Evolutionary conservation across 345 rosid genomes (phyloP).

Genomic region (Arabis alpina): DNA sequence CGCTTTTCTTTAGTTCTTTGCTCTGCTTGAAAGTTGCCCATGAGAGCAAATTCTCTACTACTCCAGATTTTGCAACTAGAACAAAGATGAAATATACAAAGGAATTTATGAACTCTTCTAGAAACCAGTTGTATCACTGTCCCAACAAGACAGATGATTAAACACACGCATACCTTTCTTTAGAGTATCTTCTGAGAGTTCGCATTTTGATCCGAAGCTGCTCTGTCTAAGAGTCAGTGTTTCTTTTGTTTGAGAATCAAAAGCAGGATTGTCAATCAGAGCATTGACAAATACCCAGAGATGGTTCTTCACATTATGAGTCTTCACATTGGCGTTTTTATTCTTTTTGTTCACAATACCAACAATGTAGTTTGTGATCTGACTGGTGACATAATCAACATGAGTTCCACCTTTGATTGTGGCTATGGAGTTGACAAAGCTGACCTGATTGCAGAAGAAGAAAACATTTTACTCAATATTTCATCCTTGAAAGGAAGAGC

Average conservation of each 20-base stretch:
- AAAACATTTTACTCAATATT: no score
- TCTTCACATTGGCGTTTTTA: constrained; percentile 78
- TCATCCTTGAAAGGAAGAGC: background rate
- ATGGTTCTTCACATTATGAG: constrained; percentile 84
- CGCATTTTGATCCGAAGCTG: constrained; percentile 95
- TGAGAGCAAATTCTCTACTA: constrained; percentile 74
- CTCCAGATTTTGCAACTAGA: constrained; percentile 82
- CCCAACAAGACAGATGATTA: constrained; percentile 21
- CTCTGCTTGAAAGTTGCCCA: constrained; percentile 91
- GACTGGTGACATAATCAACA: constrained; percentile 91
- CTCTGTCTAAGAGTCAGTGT: constrained; percentile 94
- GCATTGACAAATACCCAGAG: constrained; percentile 97
- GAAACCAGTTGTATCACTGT: background rate
- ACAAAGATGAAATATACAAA: constrained; percentile 14
- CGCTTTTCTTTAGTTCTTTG: constrained; percentile 91
- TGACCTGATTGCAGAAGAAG: constrained; percentile 65
- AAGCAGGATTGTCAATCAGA: constrained; percentile 97
- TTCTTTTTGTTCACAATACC: constrained; percentile 78
- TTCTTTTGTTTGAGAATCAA: constrained; percentile 99
- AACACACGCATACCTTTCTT: constrained; percentile 69
- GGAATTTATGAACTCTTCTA: background rate
- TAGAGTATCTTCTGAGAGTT: constrained; percentile 75
- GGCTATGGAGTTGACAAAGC: constrained; percentile 88
- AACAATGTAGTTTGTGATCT: constrained; percentile 80
- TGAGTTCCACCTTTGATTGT: constrained; percentile 98